phyloP scores from a whole-genome alignment of 2,329 filamentous ascomycete species.

The Dothideomycetidae sp. region DNA sequence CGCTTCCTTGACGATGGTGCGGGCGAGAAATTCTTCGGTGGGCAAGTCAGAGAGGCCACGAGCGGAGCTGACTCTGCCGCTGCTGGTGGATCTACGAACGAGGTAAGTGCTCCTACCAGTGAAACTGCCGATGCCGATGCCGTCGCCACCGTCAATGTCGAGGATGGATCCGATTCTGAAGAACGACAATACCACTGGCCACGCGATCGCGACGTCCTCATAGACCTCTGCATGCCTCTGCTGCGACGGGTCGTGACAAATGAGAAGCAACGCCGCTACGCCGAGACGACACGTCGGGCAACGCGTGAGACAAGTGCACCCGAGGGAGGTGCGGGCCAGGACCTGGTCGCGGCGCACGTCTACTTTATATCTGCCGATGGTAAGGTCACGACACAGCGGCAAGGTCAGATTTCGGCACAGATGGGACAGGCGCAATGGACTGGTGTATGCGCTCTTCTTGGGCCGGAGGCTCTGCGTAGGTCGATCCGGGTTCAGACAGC shows the following conservation, averaged over 20 bases:
- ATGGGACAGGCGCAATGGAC: background rate
- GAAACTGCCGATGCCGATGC: slow-evolving; percentile 15
- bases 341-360: background rate
- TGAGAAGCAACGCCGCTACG: slow-evolving; percentile 43
- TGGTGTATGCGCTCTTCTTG: background rate
- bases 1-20: slow-evolving; percentile 37
- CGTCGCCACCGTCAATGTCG: slow-evolving; percentile 6
- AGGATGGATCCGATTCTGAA: slow-evolving; percentile 8
- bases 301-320: slow-evolving; percentile 25
- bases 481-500: slow-evolving; percentile 7
- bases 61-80: background rate
- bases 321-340: slow-evolving; percentile 18
- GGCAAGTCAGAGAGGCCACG: too few relatives aligned
- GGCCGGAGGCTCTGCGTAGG: background rate
- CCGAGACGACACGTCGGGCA: slow-evolving; percentile 40
- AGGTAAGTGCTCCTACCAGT: slow-evolving; percentile 24
- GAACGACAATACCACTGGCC: slow-evolving; percentile 37
- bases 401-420: background rate
- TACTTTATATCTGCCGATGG: background rate
- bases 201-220: slow-evolving; percentile 39
- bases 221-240: slow-evolving; percentile 42
- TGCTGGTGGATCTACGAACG: slow-evolving; percentile 14
- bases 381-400: background rate
- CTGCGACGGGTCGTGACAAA: slow-evolving; percentile 46
- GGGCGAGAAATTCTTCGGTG: slow-evolving; percentile 30